Evolutionary conservation across 768 basidiomycete species (phyloP), one percentile per base, ranked within the genome.

Genomic region (Boletales sp.): DNA sequence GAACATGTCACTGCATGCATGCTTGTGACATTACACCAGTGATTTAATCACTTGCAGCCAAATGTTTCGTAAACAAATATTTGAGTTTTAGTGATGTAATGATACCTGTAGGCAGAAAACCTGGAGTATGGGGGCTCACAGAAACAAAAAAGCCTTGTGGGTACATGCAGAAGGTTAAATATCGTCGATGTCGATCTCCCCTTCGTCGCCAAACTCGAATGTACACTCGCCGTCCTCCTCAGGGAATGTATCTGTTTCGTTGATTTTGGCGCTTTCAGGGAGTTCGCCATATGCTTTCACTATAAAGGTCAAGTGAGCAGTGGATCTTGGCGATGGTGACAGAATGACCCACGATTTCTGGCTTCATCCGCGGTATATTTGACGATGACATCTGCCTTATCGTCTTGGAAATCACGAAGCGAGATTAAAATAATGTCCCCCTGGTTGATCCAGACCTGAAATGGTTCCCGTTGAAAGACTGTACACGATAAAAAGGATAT

Each of bases 371-470:
- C 84, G 2, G 94, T 96, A 71, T 98, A 99, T 73, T 96, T 96
- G 63, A 97, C 95, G 65, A 98, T 97, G 44, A 99, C 95, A 74
- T 99, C 96, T 17, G 94, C 96, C 71, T 97, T 97, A 74, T 91
- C 93, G 61, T 99, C 96, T 71, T 98, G 95, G 83, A 98, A 99
- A 44, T 98, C 96, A 56, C 96, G 90, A 43, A 99, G 78, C 28
- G 94, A 97, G 17, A 98, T 76, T 39, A 97, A 75, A 45, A 98
- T 84, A 64, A 97, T 97, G 65, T 97, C 95, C 63, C 95, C 95
- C 62, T 96, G 92, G 68, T 95, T 96, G 67, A 98, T 98, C 95
- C 95, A 98, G 64, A 98, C 94, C 94, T 97, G 49, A 32, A 19
- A 51, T 18, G 41, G 14, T 14, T 25, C 30, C 25, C 45, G 53